Evolutionary conservation across 225 moss, liverwort and hornwort genomes (phyloP), one percentile per base, ranked within the genome.

Genomic region (Physcomitrellopsis africana): DNA sequence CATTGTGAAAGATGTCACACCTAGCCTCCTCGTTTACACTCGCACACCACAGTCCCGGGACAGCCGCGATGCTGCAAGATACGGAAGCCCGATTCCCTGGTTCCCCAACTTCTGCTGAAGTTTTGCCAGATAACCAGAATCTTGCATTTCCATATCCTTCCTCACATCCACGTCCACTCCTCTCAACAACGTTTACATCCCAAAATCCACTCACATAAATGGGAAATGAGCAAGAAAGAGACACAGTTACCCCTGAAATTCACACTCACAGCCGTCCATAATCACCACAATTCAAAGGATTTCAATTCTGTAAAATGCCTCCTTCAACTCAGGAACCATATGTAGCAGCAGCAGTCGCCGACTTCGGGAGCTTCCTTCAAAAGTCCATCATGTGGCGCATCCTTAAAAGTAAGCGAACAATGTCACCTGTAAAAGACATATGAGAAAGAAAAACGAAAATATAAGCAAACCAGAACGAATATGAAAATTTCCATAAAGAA

Each of bases 1-100:
- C 95, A 95, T 95, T 51, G 77, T 77, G 49, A 78, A 79, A 79
- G 76, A 79, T 69, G 76, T 68, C 72, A 77, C 80, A 54, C 65
- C 84, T 70, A 70, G 49, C 69, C 69, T 73, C 75, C 78, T 69
- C 53, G 59, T 76, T 67, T 75, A 81, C 68, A 72, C 72, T 52
- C 58, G 74, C 68, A 57, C 74, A 78, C 74, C 68, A 65, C 65
- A 64, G 75, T 68, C 68, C 77, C 72, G 77, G 24, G 56, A 70
- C 47, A 71, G 67, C 78, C 67, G 56, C 74, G 75, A 68, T 62
- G 60, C 75, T 65, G 75, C 75, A 51, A 79, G 68, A 78, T 75
- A 72, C 65, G 58, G 63, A 85, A 73, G 79, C 55, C 65, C 47
- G 53, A 69, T 52, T 41, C 69, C 59, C 65, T 79, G 69, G 64